Evolutionary conservation across 768 basidiomycete genomes (phyloP).

Genomic region (Lactarius evosmus): DNA sequence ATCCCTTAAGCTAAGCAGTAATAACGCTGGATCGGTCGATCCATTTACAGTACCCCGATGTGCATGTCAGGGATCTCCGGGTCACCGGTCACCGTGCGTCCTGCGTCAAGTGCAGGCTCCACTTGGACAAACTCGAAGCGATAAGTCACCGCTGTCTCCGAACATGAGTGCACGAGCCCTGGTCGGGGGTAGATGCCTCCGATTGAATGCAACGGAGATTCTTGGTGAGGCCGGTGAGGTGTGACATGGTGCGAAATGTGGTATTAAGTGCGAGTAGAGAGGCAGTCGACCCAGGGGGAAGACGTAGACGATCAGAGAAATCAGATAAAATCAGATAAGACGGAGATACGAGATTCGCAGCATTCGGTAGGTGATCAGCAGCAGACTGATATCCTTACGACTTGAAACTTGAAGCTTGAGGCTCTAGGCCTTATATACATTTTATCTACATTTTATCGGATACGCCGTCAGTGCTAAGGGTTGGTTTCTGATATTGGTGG

Average conservation of each 20-base stretch:
- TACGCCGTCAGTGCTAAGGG: no score
- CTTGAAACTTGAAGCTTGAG: no score
- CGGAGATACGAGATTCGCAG: no score
- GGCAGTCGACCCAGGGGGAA: no score
- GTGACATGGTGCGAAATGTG: neutral
- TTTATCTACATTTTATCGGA: no score
- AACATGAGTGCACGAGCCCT: neutral
- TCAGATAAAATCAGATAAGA: no score
- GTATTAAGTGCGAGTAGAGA: no score
- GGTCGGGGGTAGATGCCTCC: neutral
- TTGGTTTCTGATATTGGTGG: no score
- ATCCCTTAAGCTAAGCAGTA: neutral
- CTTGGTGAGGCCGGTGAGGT: neutral
- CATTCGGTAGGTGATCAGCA: no score
- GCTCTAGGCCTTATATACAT: no score
- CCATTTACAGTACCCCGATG: neutral
- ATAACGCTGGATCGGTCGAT: neutral
- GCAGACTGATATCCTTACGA: no score
- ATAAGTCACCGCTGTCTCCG: neutral
- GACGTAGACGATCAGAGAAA: no score
- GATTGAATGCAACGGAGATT: neutral
- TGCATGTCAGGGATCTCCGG: neutral
- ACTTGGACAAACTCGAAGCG: neutral
- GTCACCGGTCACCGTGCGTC: neutral
- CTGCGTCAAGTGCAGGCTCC: neutral